phyloP scores from a whole-genome alignment of 805 yeast genomes.

The Kockiozyma suomiensis region DNA sequence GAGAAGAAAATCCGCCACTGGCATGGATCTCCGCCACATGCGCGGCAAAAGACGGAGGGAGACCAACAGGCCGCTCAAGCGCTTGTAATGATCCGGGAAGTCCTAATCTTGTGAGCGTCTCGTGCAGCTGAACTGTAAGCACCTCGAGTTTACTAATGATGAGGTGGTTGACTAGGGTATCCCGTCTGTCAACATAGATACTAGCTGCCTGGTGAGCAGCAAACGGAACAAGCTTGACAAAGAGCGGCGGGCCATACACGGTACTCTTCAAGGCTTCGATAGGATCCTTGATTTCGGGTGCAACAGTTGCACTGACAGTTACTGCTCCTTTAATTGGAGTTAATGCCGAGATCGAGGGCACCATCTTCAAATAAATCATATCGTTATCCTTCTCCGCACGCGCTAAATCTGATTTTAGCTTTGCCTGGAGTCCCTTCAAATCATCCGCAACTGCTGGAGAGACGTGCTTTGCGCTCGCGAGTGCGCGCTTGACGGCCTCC shows the following conservation, averaged over 20 bases:
- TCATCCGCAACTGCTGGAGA: slow-evolving; percentile 53
- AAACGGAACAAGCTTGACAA: slow-evolving; percentile 67
- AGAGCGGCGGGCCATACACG: slow-evolving; percentile 44
- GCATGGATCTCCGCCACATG: slow-evolving; percentile 58
- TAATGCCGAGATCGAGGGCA: slow-evolving; percentile 53
- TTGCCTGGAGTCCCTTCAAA: slow-evolving; percentile 51
- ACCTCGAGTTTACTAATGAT: slow-evolving; percentile 42
- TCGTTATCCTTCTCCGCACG: slow-evolving; percentile 79
- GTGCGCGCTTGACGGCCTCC: slow-evolving; percentile 45
- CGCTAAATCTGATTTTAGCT: slow-evolving; percentile 50
- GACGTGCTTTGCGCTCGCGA: slow-evolving; percentile 49
- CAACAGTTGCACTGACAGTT: slow-evolving; percentile 56
- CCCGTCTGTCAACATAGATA: slow-evolving; percentile 69
- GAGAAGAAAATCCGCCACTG: slow-evolving; percentile 54
- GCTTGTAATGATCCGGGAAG: slow-evolving; percentile 67
- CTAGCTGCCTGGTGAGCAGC: slow-evolving; percentile 64
- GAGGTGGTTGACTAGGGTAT: slow-evolving; percentile 52
- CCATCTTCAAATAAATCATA: slow-evolving; percentile 67
- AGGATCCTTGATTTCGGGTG: slow-evolving; percentile 46
- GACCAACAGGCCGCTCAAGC: slow-evolving; percentile 54
- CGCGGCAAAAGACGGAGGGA: slow-evolving; percentile 61
- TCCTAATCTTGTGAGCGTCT: slow-evolving; percentile 19
- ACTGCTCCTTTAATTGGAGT: slow-evolving; percentile 52
- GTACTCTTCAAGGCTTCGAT: slow-evolving; percentile 34
- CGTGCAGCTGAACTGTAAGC: slow-evolving; percentile 36